Conservation (phyloP, 2,329 filamentous ascomycete genomes). For the Diplocarpon mali region DNA sequence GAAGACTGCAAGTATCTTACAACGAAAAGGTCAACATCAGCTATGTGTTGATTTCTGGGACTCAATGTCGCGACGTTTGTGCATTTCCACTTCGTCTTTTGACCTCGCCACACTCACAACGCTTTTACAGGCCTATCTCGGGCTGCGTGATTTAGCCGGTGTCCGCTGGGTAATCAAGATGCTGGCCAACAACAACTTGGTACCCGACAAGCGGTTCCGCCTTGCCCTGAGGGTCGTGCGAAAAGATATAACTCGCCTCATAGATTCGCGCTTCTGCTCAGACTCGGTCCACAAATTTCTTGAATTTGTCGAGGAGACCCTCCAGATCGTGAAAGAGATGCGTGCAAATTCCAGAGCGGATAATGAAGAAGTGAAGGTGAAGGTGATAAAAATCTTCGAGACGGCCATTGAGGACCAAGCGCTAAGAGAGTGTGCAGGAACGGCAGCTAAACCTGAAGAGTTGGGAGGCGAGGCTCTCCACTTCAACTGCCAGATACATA, state of each 20-base stretch:
- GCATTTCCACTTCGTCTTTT: conserved; percentile 8
- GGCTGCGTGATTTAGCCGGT: conserved; percentile 15
- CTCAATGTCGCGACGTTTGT: conserved; percentile 14
- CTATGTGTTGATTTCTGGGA: conserved; percentile 24
- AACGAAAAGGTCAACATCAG: conserved; percentile 9
- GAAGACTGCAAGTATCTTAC: conserved; percentile 20
- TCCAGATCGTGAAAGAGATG: conserved; percentile 7
- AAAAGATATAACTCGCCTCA: not conserved
- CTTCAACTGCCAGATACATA: not conserved
- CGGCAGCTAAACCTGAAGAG: not conserved
- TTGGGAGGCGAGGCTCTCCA: not conserved
- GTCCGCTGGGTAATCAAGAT: conserved; percentile 21
- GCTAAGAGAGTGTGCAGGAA: not conserved
- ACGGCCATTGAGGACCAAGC: conserved; percentile 14
- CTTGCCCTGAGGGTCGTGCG: conserved; percentile 13
- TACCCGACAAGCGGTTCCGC: conserved; percentile 18
- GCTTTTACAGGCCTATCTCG: conserved; percentile 23
- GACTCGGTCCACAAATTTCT: conserved; percentile 7
- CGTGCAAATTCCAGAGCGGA: conserved; percentile 5
- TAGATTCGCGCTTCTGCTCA: conserved; percentile 1
- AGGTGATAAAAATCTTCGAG: conserved; percentile 20
- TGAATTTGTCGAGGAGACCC: conserved; percentile 9
- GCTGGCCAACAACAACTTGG: conserved; percentile 16
- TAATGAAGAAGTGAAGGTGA: conserved; percentile 10
- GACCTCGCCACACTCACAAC: conserved; percentile 20